A percentile compares a stretch with the other conserved stretches of the same genome.
Conservation (phyloP, 2,329 filamentous ascomycete genomes). For the Fusarium equiseti region DNA sequence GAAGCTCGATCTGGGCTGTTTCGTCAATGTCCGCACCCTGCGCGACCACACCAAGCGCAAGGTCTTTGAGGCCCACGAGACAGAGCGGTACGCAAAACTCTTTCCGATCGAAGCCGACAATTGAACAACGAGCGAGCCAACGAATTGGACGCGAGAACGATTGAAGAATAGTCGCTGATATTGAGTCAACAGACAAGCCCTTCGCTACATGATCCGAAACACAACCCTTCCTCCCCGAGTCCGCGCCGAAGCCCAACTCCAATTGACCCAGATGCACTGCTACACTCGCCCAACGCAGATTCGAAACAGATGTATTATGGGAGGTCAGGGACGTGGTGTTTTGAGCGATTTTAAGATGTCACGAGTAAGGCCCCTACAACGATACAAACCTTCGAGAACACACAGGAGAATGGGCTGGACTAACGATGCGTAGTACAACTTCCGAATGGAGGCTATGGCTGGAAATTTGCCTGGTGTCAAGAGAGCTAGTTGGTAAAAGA, state of each 20-base stretch:
- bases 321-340: conserved; percentile 91
- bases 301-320: conserved; percentile 90
- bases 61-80: conserved; percentile 87
- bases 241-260: conserved; percentile 91
- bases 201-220: conserved; percentile 94
- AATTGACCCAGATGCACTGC: conserved; percentile 94
- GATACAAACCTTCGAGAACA: not conserved
- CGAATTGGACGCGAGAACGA: not conserved
- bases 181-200: conserved; percentile 76
- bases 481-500: conserved; percentile 91
- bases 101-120: not conserved
- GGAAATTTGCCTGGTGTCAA: conserved; percentile 91
- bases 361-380: conserved; percentile 72
- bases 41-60: conserved; percentile 98
- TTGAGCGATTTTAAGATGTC: conserved; percentile 92
- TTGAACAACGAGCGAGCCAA: not conserved
- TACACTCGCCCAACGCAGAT: conserved; percentile 96
- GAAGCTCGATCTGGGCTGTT: conserved; percentile 89
- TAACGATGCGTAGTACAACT: conserved; percentile 79
- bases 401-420: conserved; percentile 14
- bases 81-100: conserved; percentile 76
- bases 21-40: conserved; percentile 86
- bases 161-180: not conserved
- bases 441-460: conserved; percentile 87
- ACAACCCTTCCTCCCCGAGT: conserved; percentile 84